These are phyloP conservation scores for Ambrosiella cleistominuta DNA, from an alignment of 2,329 filamentous ascomycete genomes.

Conservation along the genomic window DNA sequence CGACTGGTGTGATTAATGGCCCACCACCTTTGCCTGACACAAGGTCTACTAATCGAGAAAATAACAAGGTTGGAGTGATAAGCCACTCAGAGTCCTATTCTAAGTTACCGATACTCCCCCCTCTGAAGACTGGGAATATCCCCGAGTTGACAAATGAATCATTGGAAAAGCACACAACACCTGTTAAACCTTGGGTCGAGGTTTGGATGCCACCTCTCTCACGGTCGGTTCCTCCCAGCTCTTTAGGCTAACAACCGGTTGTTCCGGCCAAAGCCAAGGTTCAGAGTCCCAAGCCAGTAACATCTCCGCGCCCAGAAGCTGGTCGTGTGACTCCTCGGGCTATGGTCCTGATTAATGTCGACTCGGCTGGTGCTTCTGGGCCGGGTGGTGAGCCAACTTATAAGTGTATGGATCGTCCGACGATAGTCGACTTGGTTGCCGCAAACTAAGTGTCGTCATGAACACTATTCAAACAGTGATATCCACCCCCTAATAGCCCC, in stretches of 20 bases:
- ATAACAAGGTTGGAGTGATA: background rate
- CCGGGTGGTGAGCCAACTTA: background rate
- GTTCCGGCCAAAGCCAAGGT: background rate
- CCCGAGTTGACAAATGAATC: slow-evolving; percentile 2
- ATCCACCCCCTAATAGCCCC: too few relatives aligned
- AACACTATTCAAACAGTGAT: too few relatives aligned
- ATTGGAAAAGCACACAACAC: background rate
- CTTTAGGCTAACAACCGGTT: background rate
- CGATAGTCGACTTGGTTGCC: background rate
- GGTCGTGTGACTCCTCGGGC: slow-evolving; percentile 4
- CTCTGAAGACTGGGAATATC: background rate
- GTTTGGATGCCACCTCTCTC: slow-evolving; percentile 11
- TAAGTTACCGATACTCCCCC: background rate
- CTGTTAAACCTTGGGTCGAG: slow-evolving; percentile 8
- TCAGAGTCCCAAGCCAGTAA: background rate
- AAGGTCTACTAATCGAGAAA: background rate
- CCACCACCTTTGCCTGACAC: background rate
- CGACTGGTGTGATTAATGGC: background rate
- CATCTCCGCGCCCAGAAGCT: background rate
- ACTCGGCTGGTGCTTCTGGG: background rate
- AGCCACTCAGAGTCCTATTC: background rate
- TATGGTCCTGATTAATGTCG: slow-evolving; percentile 4
- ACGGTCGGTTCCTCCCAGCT: background rate
- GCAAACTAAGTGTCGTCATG: too few relatives aligned
- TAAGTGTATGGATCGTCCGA: slow-evolving; percentile 5